Conservation (phyloP, 768 basidiomycete genomes). For the Serendipita sp. region DNA sequence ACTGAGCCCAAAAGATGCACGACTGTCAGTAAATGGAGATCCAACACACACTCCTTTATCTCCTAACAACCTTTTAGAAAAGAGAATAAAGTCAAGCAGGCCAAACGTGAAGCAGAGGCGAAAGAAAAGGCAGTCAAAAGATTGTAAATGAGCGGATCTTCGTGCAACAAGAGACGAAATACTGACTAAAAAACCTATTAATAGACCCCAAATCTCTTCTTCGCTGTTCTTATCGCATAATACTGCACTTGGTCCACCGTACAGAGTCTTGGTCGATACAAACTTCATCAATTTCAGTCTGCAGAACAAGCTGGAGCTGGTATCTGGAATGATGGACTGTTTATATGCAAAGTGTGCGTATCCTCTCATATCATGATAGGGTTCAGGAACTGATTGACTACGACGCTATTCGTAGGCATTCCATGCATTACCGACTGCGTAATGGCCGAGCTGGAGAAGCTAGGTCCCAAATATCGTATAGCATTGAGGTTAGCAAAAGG, state of each 20-base stretch:
- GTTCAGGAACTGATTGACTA: no score
- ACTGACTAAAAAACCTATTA: not conserved
- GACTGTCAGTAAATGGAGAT: slow-evolving; percentile 52
- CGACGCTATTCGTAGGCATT: slow-evolving; percentile 44
- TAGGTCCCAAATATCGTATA: slow-evolving; percentile 88
- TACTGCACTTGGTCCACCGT: slow-evolving; percentile 88
- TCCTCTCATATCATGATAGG: no score
- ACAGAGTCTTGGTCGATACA: slow-evolving; percentile 94
- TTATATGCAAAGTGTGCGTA: slow-evolving; percentile 78
- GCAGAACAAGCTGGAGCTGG: slow-evolving; percentile 92
- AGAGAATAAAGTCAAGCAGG: slow-evolving; percentile 81
- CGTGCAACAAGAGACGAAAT: no score
- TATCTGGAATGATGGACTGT: slow-evolving; percentile 99
- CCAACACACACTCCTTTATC: slow-evolving; percentile 8
- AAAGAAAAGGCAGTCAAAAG: slow-evolving; percentile 64
- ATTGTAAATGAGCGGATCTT: slow-evolving; percentile 51
- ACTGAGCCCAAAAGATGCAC: slow-evolving; percentile 83
- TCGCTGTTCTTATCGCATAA: slow-evolving; percentile 93
- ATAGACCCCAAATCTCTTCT: slow-evolving; percentile 71
- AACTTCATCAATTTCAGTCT: slow-evolving; percentile 99
- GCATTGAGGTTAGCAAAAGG: slow-evolving; percentile 86
- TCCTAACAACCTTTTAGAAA: slow-evolving; percentile 39
- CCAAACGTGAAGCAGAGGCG: slow-evolving; percentile 66
- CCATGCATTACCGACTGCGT: slow-evolving; percentile 98
- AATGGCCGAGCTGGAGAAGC: slow-evolving; percentile 94